Evolutionary conservation across 176 grass and related monocot genomes (phyloP).

Genomic region (Guadua angustifolia): DNA sequence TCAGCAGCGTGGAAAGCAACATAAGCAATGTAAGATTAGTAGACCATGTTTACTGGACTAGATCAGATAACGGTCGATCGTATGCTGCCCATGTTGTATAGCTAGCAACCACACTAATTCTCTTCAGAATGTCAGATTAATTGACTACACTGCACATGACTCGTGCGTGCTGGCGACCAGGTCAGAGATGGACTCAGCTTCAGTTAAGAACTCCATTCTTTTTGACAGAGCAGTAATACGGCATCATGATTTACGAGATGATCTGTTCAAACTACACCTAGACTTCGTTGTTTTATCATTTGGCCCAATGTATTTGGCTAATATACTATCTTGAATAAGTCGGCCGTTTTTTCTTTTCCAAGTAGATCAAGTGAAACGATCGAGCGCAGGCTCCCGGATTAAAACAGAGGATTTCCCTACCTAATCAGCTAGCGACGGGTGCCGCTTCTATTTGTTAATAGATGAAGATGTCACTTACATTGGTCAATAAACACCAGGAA

Average conservation of each 20-base stretch:
- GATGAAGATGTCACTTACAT: neutral
- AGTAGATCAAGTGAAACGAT: neutral
- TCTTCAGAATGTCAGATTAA: neutral
- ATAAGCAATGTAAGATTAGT: neutral
- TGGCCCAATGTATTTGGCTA: neutral
- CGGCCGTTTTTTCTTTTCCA: neutral
- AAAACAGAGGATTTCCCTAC: conserved; percentile 19
- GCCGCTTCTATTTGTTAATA: conserved; percentile 39
- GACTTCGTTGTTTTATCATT: neutral
- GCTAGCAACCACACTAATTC: neutral
- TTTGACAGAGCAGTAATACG: neutral
- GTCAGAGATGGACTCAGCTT: neutral
- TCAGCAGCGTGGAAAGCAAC: neutral
- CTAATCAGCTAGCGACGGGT: conserved; percentile 43
- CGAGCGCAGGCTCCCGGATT: conserved; percentile 22
- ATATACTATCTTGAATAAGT: neutral
- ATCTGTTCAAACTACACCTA: neutral
- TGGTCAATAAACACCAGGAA: conserved; percentile 24
- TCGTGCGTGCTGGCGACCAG: neutral
- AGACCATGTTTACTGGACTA: too few relatives aligned
- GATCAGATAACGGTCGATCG: too few relatives aligned
- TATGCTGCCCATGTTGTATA: too few relatives aligned
- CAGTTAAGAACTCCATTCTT: neutral
- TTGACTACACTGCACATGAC: neutral
- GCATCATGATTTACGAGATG: neutral